These are phyloP conservation scores for Trametes villosa DNA, from an alignment of 768 basidiomycete species.

Conservation along the genomic window DNA sequence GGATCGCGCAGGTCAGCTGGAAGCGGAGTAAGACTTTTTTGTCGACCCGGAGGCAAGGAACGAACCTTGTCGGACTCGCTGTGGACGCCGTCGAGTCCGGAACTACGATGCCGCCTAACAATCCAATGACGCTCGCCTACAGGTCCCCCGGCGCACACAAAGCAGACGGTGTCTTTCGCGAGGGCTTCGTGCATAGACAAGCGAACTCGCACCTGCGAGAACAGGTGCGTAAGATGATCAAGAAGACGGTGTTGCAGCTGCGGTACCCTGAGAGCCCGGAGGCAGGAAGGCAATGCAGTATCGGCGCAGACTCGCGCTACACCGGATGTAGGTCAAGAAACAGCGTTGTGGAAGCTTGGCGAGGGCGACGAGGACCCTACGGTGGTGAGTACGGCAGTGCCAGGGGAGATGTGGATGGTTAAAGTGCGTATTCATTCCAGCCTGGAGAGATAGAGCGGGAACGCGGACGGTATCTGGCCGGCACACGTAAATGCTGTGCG, in stretches of 20 bases:
- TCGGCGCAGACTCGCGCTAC: neutral
- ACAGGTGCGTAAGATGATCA: constrained; percentile 1
- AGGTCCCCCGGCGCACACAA: constrained; percentile 20
- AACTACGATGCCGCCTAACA: constrained; percentile 3
- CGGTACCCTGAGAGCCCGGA: neutral
- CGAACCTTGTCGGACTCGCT: neutral
- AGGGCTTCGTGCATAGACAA: neutral
- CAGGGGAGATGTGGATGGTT: neutral
- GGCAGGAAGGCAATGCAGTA: neutral
- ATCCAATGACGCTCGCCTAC: neutral
- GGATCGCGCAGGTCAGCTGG: constrained; percentile 5
- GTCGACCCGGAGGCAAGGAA: constrained; percentile 1
- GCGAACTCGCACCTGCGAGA: neutral
- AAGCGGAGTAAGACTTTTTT: constrained; percentile 9
- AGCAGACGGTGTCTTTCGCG: constrained; percentile 2
- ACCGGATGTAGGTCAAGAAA: neutral
- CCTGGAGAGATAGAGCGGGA: neutral
- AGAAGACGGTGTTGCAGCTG: neutral
- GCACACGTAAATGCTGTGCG: neutral
- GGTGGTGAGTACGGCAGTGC: neutral
- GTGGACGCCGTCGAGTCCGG: constrained; percentile 4
- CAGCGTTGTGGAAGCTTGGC: neutral
- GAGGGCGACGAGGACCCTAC: neutral
- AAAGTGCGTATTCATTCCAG: neutral
- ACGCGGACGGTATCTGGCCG: neutral